Percentiles rank a stretch among this genome's conserved stretches.
Evolutionary conservation across 2,329 filamentous ascomycete species (phyloP).

Genomic region (Sporothrix inflata): DNA sequence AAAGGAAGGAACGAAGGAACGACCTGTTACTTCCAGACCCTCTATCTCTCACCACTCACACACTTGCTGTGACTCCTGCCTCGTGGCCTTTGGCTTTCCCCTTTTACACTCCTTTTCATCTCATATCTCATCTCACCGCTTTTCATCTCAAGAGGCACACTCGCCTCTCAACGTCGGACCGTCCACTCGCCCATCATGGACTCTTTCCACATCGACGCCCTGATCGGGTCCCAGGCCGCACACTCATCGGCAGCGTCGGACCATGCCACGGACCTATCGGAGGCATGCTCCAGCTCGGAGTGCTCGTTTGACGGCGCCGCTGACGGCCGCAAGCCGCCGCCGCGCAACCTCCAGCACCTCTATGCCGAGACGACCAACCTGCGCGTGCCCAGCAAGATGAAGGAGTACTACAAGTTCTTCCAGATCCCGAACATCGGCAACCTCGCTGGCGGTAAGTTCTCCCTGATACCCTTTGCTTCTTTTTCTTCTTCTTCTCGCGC

Average conservation of each 20-base stretch:
- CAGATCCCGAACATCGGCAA: conserved; percentile 64
- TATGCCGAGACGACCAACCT: conserved; percentile 71
- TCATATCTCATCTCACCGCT: not conserved
- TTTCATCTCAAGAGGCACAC: not conserved
- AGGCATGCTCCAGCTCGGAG: conserved; percentile 14
- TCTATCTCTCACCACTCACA: not conserved
- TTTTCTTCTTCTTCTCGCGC: not conserved
- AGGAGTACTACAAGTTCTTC: conserved; percentile 86
- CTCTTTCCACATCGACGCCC: conserved; percentile 24
- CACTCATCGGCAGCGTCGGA: not conserved
- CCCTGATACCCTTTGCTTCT: not conserved
- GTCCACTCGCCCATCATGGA: not conserved
- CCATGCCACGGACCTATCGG: not conserved
- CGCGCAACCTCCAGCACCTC: conserved; percentile 78
- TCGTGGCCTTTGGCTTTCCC: not conserved
- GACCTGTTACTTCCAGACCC: not conserved
- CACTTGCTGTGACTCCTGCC: not conserved
- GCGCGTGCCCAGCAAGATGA: conserved; percentile 68
- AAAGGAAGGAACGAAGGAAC: conserved; percentile 4
- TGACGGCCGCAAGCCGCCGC: conserved; percentile 45
- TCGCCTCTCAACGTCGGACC: not conserved
- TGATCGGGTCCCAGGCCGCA: conserved; percentile 22
- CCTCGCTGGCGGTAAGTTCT: conserved; percentile 61
- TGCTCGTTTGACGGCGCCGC: not conserved
- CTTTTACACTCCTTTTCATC: not conserved